Evolutionary conservation across 2,329 filamentous ascomycete genomes (phyloP), one percentile per base, ranked within the genome.

Genomic region (Fusarium xylarioides): DNA sequence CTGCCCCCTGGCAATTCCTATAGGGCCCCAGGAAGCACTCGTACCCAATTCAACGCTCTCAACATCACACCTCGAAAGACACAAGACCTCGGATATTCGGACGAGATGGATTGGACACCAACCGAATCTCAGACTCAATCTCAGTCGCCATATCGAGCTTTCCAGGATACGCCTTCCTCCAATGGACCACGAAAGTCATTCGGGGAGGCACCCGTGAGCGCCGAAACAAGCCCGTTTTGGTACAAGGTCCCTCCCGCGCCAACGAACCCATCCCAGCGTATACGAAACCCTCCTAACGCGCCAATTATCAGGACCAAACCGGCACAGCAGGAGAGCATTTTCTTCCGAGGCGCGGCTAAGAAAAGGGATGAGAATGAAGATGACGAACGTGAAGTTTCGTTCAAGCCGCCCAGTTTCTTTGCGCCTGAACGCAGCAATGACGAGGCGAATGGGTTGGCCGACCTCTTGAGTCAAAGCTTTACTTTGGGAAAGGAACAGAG

Each of bases 21-120:
- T 11, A 70, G 43, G 10, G 53, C 58, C 8, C 23, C 44, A 11
- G 66, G 54, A 21, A 75, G 66, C 12, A 38, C 76, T 9, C 57
- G 35, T 8, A 18, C 32, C 7, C 63, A 47, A 16, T 66, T 78
- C 46, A 73, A 63, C 35, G 69, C n/a, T 28, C 66, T 74, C 11
- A 65, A 60, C 43, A 63, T 79, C 18, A 70, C 75, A 4, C 60
- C 70, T 12, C 66, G 71, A 35, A 70, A 44, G 34, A 43, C 66
- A 5, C 70, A 72, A 40, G 68, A 78, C 28, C 58, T 77, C 3
- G 81, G 83, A 14, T 83, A 86, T 63, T 83, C 83, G 2, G 88
- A 92, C 43, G 87, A 88, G 62, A 95, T 95, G 93, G 93, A 95
- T 77, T 94, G 92, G 90, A 88, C 90, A 5, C 91, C 91, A 2